These are phyloP conservation scores for Fonsecaea monophora DNA, from an alignment of 2,329 filamentous ascomycete species.

Conservation along the genomic window DNA sequence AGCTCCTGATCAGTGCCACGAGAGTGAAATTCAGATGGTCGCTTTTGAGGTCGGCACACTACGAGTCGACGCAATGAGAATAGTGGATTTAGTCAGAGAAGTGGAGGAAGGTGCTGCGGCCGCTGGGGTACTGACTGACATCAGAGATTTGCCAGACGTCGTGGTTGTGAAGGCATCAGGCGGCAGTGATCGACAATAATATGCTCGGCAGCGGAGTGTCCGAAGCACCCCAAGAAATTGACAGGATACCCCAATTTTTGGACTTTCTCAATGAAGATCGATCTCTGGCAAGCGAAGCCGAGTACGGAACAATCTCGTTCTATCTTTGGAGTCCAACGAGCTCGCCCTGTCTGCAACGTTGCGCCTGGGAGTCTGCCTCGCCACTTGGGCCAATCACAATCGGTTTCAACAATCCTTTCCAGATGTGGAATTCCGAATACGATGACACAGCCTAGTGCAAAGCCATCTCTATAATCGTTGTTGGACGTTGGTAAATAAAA, in stretches of 20 bases:
- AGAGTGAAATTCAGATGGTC: slow-evolving; percentile 58
- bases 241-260: slow-evolving; percentile 4
- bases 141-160: slow-evolving; percentile 37
- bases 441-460: not conserved
- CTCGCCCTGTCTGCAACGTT: not conserved
- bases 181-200: not conserved
- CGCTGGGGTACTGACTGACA: slow-evolving; percentile 35
- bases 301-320: not conserved
- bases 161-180: slow-evolving; percentile 26
- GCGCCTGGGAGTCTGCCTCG: not conserved
- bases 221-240: not conserved
- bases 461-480: not conserved
- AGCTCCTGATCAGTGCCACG: slow-evolving; percentile 54
- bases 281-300: not conserved
- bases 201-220: not conserved
- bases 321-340: not conserved
- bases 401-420: not conserved
- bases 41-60: slow-evolving; percentile 43
- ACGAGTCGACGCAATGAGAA: slow-evolving; percentile 42
- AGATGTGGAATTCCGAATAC: slow-evolving; percentile 18
- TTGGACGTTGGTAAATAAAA: not conserved
- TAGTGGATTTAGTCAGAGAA: slow-evolving; percentile 38
- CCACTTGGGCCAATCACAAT: slow-evolving; percentile 3
- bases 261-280: not conserved
- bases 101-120: slow-evolving; percentile 34